Percentiles rank a stretch among this genome's conserved stretches.
Conservation (phyloP, 1,284 basidiomycete species). For the Ustilago nuda region DNA sequence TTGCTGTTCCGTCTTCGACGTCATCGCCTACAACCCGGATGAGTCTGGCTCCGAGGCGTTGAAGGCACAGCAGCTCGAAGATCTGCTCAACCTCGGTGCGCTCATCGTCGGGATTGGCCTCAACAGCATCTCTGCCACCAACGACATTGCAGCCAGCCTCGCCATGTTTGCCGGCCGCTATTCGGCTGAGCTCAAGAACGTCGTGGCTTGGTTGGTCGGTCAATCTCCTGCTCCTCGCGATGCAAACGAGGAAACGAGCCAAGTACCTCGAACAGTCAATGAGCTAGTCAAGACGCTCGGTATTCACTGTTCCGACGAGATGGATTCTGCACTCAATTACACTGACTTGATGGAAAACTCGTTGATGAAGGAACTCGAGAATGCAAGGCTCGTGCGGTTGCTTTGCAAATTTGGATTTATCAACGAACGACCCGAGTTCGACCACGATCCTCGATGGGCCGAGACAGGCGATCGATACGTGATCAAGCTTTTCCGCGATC, state of each 20-base stretch:
- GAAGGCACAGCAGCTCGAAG: constrained; percentile 77
- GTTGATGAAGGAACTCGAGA: constrained; percentile 91
- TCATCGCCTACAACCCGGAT: constrained; percentile 59
- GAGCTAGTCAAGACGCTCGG: constrained; percentile 84
- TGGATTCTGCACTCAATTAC: constrained; percentile 83
- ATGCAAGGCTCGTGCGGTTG: constrained; percentile 89
- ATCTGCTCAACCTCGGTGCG: constrained; percentile 85
- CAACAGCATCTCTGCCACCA: constrained; percentile 74
- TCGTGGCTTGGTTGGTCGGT: constrained; percentile 82
- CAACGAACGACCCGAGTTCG: constrained; percentile 98
- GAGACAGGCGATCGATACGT: constrained; percentile 98
- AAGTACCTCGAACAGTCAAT: constrained; percentile 75
- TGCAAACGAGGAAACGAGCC: constrained; percentile 16
- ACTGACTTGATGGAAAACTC: constrained; percentile 86
- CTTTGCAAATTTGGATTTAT: constrained; percentile 97
- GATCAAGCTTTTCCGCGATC: constrained; percentile 97
- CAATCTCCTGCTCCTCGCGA: constrained; percentile 25
- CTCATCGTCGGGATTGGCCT: constrained; percentile 86
- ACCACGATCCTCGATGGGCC: constrained; percentile 93
- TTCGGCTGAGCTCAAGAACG: constrained; percentile 82
- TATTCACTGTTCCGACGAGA: constrained; percentile 79
- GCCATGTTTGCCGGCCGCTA: constrained; percentile 82
- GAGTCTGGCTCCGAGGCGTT: constrained; percentile 41
- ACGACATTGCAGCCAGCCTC: constrained; percentile 80
- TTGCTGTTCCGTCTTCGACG: constrained; percentile 67